Base-by-base conservation (phyloP, 2,329 filamentous ascomycete genomes). In the Penicillium oxalicum region DNA sequence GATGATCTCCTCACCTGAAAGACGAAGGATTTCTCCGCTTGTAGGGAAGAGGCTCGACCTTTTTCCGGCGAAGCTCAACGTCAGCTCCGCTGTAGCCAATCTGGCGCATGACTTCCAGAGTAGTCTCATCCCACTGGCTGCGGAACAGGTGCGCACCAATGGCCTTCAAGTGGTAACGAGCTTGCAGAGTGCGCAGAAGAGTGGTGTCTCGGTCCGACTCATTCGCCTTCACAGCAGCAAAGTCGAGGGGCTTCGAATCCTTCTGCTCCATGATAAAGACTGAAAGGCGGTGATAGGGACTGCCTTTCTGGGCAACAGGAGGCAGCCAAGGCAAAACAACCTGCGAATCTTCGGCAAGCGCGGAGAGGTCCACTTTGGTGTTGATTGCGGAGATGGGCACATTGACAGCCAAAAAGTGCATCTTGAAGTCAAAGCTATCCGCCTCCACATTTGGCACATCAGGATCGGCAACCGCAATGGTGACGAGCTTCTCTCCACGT, bases 121-220 rank as follows among this genome's bases (percentile, higher is more conserved):
- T 98, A 61, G 80, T 82, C 51, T 93, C 87, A 69, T 98, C 93
- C 88, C 91, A 97, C 56, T 86, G 74, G 51, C 83, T 85, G 57
- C 93, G 83, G 83, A 97, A 98, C 60, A 98, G 74, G 65, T 83
- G 88, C 60, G 89, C 87, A 38, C 91, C 91, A 50, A 96, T 82
- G 6, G 91, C 81, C 50, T 75, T 78, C 52, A 93, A 74, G 49
- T 74, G 70, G 66, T 88, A 81, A 65, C 83, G 84, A 65, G 83
- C 79, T 56, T 84, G 79, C 68, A 94, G 86, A 53, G 80, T 82
- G 64, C 88, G 84, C 52, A 95, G 74, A 48, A 78, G 84, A 73
- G 95, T 94, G 40, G 77, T 78, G 42, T 91, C 79, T 45, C 86
- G 80, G 58, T 73, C 67, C 9, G 63, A 62, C 47, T 70, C 69